Conservation (phyloP, 164 flowering plant species). For the Aristolochia fimbriata region DNA sequence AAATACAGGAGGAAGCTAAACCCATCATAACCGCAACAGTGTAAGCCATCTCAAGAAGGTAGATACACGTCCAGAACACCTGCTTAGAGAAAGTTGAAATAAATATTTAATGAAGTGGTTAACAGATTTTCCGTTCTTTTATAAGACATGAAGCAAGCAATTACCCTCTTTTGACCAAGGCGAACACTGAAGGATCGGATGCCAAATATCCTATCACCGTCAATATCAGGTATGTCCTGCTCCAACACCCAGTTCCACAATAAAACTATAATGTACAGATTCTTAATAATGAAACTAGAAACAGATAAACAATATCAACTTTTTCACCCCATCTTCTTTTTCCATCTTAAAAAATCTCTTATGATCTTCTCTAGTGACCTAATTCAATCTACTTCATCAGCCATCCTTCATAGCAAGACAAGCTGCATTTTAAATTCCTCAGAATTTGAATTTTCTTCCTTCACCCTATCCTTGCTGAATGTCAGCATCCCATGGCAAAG, state of each 20-base stretch:
- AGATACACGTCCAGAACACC: conserved; percentile 80
- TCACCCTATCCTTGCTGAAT: too few relatives aligned
- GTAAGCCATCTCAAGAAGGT: conserved; percentile 71
- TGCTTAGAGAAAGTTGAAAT: conserved; percentile 14
- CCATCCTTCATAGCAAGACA: too few relatives aligned
- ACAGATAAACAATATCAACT: neutral
- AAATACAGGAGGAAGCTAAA: conserved; percentile 34
- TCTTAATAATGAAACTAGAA: neutral
- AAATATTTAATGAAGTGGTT: neutral
- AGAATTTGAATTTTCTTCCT: too few relatives aligned
- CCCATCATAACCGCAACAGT: conserved; percentile 57
- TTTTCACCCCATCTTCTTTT: too few relatives aligned
- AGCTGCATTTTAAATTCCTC: too few relatives aligned
- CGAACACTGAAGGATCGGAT: conserved; percentile 64
- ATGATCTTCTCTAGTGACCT: too few relatives aligned
- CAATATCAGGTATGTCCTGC: conserved; percentile 88
- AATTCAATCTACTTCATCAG: too few relatives aligned
- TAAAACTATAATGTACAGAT: neutral
- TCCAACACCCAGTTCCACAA: neutral
- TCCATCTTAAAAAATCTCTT: too few relatives aligned
- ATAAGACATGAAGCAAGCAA: conserved; percentile 10
- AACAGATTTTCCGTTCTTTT: neutral
- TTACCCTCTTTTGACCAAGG: conserved; percentile 70
- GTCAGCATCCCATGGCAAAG: too few relatives aligned
- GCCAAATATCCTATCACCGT: conserved; percentile 73